A percentile compares a stretch with the other conserved stretches of the same genome.
Evolutionary conservation across 345 rosid genomes (phyloP).

Genomic region (Citrus glauca): DNA sequence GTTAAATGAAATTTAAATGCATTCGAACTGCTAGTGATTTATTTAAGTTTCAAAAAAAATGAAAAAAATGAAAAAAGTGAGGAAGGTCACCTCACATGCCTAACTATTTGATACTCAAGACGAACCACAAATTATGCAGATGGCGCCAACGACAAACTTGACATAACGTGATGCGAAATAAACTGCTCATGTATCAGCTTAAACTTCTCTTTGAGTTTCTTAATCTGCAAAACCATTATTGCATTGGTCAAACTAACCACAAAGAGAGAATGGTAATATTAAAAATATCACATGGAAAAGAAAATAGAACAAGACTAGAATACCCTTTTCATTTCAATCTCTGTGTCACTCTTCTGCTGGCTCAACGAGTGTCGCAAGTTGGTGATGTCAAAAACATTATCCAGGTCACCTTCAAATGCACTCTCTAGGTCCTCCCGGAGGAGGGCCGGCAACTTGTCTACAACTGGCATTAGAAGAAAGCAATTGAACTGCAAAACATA

Average conservation of each 20-base stretch:
- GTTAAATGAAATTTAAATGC: not conserved
- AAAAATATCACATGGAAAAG: not conserved
- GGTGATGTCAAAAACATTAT: constrained; percentile 76
- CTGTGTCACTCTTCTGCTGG: constrained; percentile 66
- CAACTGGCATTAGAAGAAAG: constrained; percentile 90
- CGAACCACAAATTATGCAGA: constrained; percentile 9
- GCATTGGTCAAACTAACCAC: not conserved
- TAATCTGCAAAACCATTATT: constrained; percentile 52
- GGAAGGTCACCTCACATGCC: not conserved
- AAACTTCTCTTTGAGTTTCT: constrained; percentile 81
- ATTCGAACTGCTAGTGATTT: not conserved
- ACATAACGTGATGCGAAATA: constrained; percentile 35
- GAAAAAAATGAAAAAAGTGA: not conserved
- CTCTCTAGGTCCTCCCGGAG: constrained; percentile 89
- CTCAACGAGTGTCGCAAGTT: constrained; percentile 65
- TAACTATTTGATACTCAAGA: not conserved
- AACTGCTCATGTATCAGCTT: constrained; percentile 71
- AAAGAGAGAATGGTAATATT: not conserved
- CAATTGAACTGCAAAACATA: constrained; percentile 75
- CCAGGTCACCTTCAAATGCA: constrained; percentile 78
- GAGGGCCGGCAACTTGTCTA: constrained; percentile 89
- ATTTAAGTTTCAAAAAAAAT: not conserved
- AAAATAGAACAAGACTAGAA: constrained; percentile 1
- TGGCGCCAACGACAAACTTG: constrained; percentile 28
- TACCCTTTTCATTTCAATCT: constrained; percentile 85